Conservation (phyloP, 805 yeast species). For the Candida easanensis region DNA sequence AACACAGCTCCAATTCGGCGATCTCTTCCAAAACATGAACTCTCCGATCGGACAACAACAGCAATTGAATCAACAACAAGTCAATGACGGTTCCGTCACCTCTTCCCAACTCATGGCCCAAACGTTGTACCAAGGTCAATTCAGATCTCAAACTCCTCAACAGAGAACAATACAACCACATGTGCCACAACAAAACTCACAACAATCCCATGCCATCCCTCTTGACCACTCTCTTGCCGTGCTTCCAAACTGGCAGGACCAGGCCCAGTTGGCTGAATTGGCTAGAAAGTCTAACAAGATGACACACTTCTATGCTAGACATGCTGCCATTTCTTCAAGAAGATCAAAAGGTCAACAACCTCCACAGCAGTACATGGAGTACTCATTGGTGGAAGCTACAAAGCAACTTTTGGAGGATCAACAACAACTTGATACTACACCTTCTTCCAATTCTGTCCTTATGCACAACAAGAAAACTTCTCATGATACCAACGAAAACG, state of each 20-base stretch:
- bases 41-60: slow-evolving; percentile 15
- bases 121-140: slow-evolving; percentile 39
- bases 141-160: slow-evolving; percentile 33
- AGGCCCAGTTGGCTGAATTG: slow-evolving; percentile 64
- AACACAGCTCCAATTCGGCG: slow-evolving; percentile 23
- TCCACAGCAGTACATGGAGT: slow-evolving; percentile 13
- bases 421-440: slow-evolving; percentile 8
- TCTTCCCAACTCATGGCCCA: slow-evolving; percentile 39
- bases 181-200: slow-evolving; percentile 32
- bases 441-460: slow-evolving; percentile 21
- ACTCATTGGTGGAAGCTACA: slow-evolving; percentile 37
- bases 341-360: slow-evolving; percentile 23
- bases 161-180: slow-evolving; percentile 30
- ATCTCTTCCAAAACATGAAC: slow-evolving; percentile 22
- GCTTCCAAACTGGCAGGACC: slow-evolving; percentile 73
- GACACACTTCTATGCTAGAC: slow-evolving; percentile 82
- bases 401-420: slow-evolving; percentile 32
- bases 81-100: slow-evolving; percentile 26
- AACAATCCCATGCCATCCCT: slow-evolving; percentile 20
- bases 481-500: slow-evolving; percentile 34
- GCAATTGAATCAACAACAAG: slow-evolving; percentile 19
- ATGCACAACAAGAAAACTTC: slow-evolving; percentile 40
- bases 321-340: slow-evolving; percentile 69
- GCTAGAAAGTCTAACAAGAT: slow-evolving; percentile 59
- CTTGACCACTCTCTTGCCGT: slow-evolving; percentile 35